Evolutionary conservation across 768 basidiomycete genomes (phyloP), one percentile per base, ranked within the genome.

Genomic region (Trametes punicea): DNA sequence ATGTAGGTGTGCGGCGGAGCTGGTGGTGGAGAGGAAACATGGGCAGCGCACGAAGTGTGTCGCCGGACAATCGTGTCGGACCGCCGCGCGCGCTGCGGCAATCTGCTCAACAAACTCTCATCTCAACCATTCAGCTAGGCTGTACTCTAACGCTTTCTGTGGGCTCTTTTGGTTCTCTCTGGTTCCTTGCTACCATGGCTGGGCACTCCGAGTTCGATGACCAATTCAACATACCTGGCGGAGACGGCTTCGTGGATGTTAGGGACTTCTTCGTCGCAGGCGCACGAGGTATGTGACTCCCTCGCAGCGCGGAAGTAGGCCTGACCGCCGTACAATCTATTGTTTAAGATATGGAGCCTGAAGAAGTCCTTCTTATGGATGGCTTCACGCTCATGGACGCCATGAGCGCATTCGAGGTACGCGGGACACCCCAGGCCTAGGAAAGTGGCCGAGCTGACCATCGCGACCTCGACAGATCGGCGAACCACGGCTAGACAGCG

Each of bases 391-490:
- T 96, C 44, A 80, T 86, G 58, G 94, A 98, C 58, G 86, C 92
- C n/a, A 96, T 98, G 93, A 89, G 88, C 63, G 90, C 92, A 13
- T 84, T 97, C 51, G 89, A 94, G 81, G 91, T 89, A 67, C 56
- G 76, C 64, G 20, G 2, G 11, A 13, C 6, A 1, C 46, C 26
- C 55, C 54, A 39, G 45, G 51, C 34, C 41, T 25, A 13, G 26
- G 60, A 45, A 50, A 51, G 58, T 62, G 47, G 61, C 59, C 59
- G 7, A 7, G n/a, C 46, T 36, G 30, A 46, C 27, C 23, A 13
- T 5, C 20, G 7, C 23, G 3, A 49, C 41, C 56, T 42, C 33
- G 11, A 39, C 70, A 95, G 93, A 91, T 95, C 47, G 89, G 93
- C 20, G 92, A 96, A 69, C 87, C 91, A 21, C 83, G 90, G 10